Base-by-base conservation (phyloP, 805 yeast genomes). In the Kodamaea sagamina region DNA sequence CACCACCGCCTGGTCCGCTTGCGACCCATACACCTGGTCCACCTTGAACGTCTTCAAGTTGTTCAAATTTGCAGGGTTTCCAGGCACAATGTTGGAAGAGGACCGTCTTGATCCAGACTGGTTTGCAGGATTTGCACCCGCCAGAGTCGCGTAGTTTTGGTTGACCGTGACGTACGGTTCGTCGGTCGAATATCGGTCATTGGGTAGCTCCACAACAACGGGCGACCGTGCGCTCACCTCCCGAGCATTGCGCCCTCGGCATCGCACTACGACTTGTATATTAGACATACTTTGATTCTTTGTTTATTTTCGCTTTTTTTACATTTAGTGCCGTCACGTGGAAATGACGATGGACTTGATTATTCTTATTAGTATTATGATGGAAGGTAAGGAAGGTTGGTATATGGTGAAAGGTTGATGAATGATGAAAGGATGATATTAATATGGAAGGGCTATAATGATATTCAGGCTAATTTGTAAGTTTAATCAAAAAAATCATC, bases 1-100 rank as follows among this genome's bases (percentile, higher is more conserved):
- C 1, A 89, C 60, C 28, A 73, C 65, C 34, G 71, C 65, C 61
- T 89, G 97, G 53, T 81, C 89, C 2, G 92, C 82, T 47, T 80
- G 83, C 1, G 95, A 82, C 1, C 95, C 96, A 62, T 84, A 88
- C 0, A 86, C 93, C 42, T 79, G 81, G 60, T 89, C 96, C 39
- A 89, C 84, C 6, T 76, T 69, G 59, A 84, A 89, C 1, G 84
- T 77, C 57, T 81, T 83, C 27, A 55, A 48, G 9, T 57, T 36
- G 32, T 55, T 34, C 26, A 60, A 46, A 26, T 54, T 52, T 38
- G 57, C 51, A 21, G 44, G 39, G 18, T 32, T 57, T 46, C 18
- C 59, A 39, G 39, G 54, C 44, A 26, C 39, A 12, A 22, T 41
- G 4, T 24, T 36, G 3, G 40, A 34, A 9, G 49, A 36, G n/a